Percentiles rank a stretch among this genome's conserved stretches.
Conservation (phyloP, 2,329 filamentous ascomycete species). For the Aspergillus awamori region DNA sequence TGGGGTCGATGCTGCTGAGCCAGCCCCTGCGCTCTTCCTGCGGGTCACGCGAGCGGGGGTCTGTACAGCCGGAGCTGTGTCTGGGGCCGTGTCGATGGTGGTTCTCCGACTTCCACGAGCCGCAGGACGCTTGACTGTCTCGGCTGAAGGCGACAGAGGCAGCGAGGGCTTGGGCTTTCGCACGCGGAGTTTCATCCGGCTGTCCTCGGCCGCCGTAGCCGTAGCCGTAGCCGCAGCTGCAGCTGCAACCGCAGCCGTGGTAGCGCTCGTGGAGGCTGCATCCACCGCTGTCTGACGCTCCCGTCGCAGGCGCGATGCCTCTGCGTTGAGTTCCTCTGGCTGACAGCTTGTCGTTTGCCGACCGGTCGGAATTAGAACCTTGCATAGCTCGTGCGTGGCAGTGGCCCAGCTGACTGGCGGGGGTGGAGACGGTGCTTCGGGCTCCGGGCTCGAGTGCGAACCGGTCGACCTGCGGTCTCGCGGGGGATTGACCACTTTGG, state of each 20-base stretch:
- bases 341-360: constrained; percentile 76
- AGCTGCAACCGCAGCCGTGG: constrained; percentile 47
- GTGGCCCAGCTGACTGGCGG: constrained; percentile 84
- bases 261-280: neutral
- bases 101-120: constrained; percentile 59
- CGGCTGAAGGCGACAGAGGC: constrained; percentile 56
- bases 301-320: constrained; percentile 63
- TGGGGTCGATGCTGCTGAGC: constrained; percentile 2
- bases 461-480: constrained; percentile 53
- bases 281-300: constrained; percentile 61
- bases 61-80: constrained; percentile 39
- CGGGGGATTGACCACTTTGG: constrained; percentile 72
- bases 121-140: constrained; percentile 56
- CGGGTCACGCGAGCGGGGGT: constrained; percentile 29
- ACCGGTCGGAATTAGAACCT: constrained; percentile 75
- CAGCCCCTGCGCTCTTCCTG: constrained; percentile 32
- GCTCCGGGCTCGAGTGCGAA: constrained; percentile 50
- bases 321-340: constrained; percentile 75
- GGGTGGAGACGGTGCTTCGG: constrained; percentile 59
- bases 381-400: constrained; percentile 80
- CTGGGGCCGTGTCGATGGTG: constrained; percentile 58
- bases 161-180: constrained; percentile 58
- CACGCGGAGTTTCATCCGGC: constrained; percentile 73
- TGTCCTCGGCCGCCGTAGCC: constrained; percentile 44
- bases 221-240: constrained; percentile 24